phyloP scores from a whole-genome alignment of 768 basidiomycete species.

The Infundibulicybe gibba region DNA sequence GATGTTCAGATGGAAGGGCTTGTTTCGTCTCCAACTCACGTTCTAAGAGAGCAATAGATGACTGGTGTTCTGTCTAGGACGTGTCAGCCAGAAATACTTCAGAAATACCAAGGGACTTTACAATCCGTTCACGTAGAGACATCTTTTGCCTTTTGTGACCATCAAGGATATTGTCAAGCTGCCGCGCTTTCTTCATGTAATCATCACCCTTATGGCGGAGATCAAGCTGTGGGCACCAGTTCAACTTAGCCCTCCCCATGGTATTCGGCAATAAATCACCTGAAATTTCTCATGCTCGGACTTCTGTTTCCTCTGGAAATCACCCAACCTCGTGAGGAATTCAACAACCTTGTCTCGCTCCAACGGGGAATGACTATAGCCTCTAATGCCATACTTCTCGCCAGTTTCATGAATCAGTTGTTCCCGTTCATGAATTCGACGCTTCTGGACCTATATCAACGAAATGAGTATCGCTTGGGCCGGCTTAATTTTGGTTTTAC shows the following conservation, averaged over 20 bases:
- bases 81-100: conserved; percentile 2
- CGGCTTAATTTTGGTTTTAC: conserved; percentile 27
- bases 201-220: conserved; percentile 55
- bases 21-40: conserved; percentile 53
- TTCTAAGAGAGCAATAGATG: conserved; percentile 49
- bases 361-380: conserved; percentile 67
- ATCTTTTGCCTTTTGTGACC: conserved; percentile 50
- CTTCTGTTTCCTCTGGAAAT: conserved; percentile 61
- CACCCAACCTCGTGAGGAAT: conserved; percentile 64
- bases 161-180: conserved; percentile 53
- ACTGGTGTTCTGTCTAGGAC: conserved; percentile 45
- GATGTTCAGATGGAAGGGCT: conserved; percentile 48
- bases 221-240: conserved; percentile 40
- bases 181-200: conserved; percentile 55
- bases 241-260: conserved; percentile 1
- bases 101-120: conserved; percentile 16
- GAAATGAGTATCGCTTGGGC: neutral
- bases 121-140: conserved; percentile 54
- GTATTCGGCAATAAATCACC: conserved; percentile 29
- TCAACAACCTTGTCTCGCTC: conserved; percentile 70
- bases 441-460: conserved; percentile 60
- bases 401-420: conserved; percentile 67
- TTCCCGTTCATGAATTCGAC: conserved; percentile 69
- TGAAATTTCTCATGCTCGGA: conserved; percentile 64
- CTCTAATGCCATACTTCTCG: conserved; percentile 66